Conservation (phyloP, 2,329 filamentous ascomycete species). For the Clathrospora elynae region DNA sequence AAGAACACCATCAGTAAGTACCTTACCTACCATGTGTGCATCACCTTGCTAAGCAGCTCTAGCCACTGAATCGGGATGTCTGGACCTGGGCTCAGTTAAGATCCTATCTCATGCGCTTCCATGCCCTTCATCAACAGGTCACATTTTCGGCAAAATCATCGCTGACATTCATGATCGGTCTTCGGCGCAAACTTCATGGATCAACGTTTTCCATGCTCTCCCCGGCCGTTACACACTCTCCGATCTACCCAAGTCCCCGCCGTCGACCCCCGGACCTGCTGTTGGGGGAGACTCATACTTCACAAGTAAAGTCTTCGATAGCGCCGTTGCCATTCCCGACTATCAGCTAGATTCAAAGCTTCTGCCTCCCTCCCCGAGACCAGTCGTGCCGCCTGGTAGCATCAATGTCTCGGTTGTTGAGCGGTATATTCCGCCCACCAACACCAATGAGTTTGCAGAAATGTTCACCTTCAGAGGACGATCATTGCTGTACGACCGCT, state of each 20-base stretch:
- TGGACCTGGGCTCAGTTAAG: conserved; percentile 54
- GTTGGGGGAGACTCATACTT: conserved; percentile 65
- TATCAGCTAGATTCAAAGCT: conserved; percentile 61
- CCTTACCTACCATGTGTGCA: neutral
- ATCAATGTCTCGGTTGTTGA: conserved; percentile 67
- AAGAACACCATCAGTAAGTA: conserved; percentile 44
- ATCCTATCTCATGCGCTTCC: conserved; percentile 66
- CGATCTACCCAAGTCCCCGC: conserved; percentile 67
- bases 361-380: conserved; percentile 58
- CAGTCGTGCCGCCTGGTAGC: conserved; percentile 64
- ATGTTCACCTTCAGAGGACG: conserved; percentile 60
- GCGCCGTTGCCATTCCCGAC: conserved; percentile 63
- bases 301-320: conserved; percentile 65
- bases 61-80: conserved; percentile 42
- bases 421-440: conserved; percentile 68
- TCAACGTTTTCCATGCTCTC: conserved; percentile 68
- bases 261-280: conserved; percentile 60
- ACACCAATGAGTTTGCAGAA: conserved; percentile 61
- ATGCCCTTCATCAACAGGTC: conserved; percentile 56
- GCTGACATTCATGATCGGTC: conserved; percentile 60
- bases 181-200: conserved; percentile 61
- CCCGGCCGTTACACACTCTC: conserved; percentile 65
- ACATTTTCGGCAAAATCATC: conserved; percentile 62
- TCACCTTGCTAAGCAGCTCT: conserved; percentile 13
- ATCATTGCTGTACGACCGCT: conserved; percentile 65